Percentiles rank a stretch among this genome's conserved stretches.
Evolutionary conservation across 768 basidiomycete genomes (phyloP).

Genomic region (Amanita jacksonii): DNA sequence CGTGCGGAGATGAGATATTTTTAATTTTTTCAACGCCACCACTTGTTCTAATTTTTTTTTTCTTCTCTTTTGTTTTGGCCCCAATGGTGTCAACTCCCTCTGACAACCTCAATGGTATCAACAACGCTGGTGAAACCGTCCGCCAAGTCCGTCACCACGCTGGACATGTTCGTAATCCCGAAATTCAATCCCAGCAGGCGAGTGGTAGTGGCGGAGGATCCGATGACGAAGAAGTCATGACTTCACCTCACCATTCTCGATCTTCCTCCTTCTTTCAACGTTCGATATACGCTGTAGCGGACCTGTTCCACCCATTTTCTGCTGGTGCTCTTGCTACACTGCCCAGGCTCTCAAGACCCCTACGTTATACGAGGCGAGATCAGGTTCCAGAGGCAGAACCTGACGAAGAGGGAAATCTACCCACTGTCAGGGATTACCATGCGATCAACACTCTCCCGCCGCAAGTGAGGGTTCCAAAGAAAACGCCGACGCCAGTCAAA

Average conservation of each 20-base stretch:
- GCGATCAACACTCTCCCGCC: conserved; percentile 58
- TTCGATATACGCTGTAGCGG: conserved; percentile 25
- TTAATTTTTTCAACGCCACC: too few species aligned
- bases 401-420: conserved; percentile 41
- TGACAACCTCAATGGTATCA: background rate
- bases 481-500: conserved; percentile 70
- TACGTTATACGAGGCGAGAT: conserved; percentile 59
- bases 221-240: too few species aligned
- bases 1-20: too few species aligned
- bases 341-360: conserved; percentile 33
- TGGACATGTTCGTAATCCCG: background rate
- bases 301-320: conserved; percentile 60
- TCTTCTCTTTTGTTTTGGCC: too few species aligned
- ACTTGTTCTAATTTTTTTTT: too few species aligned
- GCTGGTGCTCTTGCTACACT: conserved; percentile 45
- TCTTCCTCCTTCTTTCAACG: conserved; percentile 5
- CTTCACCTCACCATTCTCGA: background rate
- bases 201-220: background rate
- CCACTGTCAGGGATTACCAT: conserved; percentile 65
- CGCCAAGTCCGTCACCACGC: background rate
- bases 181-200: too few species aligned
- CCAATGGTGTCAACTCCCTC: conserved; percentile 6
- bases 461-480: conserved; percentile 69
- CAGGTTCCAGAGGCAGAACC: conserved; percentile 54
- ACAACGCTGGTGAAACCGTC: background rate